Conservation (phyloP, 352 stramenopile species). For the Aphanomyces stellatus region DNA sequence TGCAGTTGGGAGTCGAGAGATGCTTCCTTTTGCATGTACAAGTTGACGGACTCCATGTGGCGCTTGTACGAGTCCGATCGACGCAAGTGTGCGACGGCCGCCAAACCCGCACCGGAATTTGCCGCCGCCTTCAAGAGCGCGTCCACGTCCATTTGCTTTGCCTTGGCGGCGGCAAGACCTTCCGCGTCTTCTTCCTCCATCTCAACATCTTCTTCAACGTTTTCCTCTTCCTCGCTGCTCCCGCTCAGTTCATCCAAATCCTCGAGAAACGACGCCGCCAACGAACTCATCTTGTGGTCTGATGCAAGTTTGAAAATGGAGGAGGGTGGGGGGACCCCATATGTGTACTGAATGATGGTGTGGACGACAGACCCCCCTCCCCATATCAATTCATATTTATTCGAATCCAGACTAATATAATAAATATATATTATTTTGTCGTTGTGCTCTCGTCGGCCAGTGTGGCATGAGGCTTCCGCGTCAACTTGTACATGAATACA, state of each 20-base stretch:
- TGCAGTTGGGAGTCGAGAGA: slow-evolving; percentile 32
- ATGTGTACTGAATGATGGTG: no score
- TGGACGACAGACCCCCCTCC: no score
- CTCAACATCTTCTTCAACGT: slow-evolving; percentile 25
- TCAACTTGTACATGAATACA: slow-evolving; percentile 1
- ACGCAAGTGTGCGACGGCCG: slow-evolving; percentile 59
- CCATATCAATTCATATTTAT: no score
- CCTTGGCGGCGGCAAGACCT: slow-evolving; percentile 14
- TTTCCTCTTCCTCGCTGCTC: slow-evolving; percentile 46
- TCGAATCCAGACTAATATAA: no score
- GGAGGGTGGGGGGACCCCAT: no score
- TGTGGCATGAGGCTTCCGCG: no score
- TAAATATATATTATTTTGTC: no score
- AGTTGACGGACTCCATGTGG: slow-evolving; percentile 60
- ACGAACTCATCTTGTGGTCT: slow-evolving; percentile 52
- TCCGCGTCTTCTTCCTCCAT: slow-evolving; percentile 20
- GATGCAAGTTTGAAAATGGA: neutral
- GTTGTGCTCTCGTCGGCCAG: no score
- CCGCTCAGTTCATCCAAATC: slow-evolving; percentile 84
- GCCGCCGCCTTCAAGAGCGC: slow-evolving; percentile 32
- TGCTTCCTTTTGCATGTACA: slow-evolving; percentile 35
- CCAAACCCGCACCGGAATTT: slow-evolving; percentile 43
- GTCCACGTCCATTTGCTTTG: slow-evolving; percentile 28
- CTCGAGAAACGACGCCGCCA: slow-evolving; percentile 84
- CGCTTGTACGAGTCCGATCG: slow-evolving; percentile 57